Evolutionary conservation across 371 early-diverging fungal genomes (phyloP), one percentile per base, ranked within the genome.

Genomic region (Lichtheimia hyalospora): DNA sequence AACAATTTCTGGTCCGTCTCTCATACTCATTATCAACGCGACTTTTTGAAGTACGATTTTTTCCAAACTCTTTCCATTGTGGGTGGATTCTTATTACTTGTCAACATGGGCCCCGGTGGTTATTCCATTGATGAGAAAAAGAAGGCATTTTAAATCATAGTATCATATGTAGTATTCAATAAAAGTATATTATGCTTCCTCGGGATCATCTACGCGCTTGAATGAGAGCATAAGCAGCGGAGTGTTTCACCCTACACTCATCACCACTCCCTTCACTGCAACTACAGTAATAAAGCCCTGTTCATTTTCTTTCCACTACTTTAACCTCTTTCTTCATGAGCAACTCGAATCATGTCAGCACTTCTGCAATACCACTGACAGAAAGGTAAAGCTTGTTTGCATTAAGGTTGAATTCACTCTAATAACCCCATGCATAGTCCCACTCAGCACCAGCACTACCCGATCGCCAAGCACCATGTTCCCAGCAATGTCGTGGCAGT

Each of bases 1-100:
- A 96, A 96, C 81, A 94, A 95, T 84, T 96, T 94, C 91, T 96
- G 96, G 96, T 83, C 90, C 5, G 75, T 94, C 57, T 90, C 89
- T 61, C 88, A 86, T 53, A 77, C 78, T 57, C 78, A 83, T 48
- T 80, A 81, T 24, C 84, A 89, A 61, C 82, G 88, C 64, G 97
- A 96, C 59, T 95, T 94, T 70, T 81, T 92, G 62, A 93, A 96
- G 74, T 96, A 96, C 75, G 96, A 96, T 79, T 96, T 96, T 70
- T 96, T 96, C 92, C 96, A 96, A 74, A 96, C 92, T 6, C 79
- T 96, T 49, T 92, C 93, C 5, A 93, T 93, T 73, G 86, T 96
- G 81, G 96, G 97, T 51, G 96, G 97, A 21, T 90, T 96, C 70
- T 69, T 96, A 52, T 73, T 96, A 55, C 81, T 96, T 23, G 90